Percentiles rank a stretch among this genome's conserved stretches.
Conservation (phyloP, 2,329 filamentous ascomycete species). For the Helotiales sp. region DNA sequence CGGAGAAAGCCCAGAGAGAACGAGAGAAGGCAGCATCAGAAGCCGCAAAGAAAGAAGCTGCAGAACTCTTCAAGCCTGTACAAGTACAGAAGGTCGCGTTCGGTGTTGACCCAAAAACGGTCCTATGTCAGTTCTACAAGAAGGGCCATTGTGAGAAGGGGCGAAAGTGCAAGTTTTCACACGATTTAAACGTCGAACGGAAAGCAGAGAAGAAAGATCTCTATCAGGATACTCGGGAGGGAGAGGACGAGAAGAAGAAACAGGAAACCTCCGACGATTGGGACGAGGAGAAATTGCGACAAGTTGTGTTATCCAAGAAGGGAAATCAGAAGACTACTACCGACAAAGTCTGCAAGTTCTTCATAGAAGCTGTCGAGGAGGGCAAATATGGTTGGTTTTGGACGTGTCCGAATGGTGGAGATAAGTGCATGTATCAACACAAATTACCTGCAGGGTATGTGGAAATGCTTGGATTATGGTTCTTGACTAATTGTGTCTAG, state of each 20-base stretch:
- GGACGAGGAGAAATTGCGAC: constrained; percentile 94
- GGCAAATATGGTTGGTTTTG: constrained; percentile 99
- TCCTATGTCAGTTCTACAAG: constrained; percentile 95
- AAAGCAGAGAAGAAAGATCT: constrained; percentile 91
- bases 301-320: constrained; percentile 92
- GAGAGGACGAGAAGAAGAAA: constrained; percentile 77
- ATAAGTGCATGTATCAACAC: constrained; percentile 99
- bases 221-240: constrained; percentile 79
- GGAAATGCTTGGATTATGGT: background rate
- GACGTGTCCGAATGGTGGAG: constrained; percentile 92
- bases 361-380: constrained; percentile 96
- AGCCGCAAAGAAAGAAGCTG: constrained; percentile 75
- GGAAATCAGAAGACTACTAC: constrained; percentile 94
- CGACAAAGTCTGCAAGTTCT: constrained; percentile 99
- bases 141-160: constrained; percentile 98
- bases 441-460: constrained; percentile 89
- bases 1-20: constrained; percentile 68
- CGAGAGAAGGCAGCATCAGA: constrained; percentile 92
- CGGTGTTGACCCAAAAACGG: constrained; percentile 96
- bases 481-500: constrained; percentile 46
- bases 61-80: constrained; percentile 81
- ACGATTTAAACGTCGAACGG: constrained; percentile 84
- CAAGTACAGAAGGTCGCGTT: constrained; percentile 98
- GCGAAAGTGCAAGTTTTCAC: constrained; percentile 96
- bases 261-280: constrained; percentile 92